phyloP scores from a whole-genome alignment of 2,329 filamentous ascomycete species.

The Penicillium sp. region DNA sequence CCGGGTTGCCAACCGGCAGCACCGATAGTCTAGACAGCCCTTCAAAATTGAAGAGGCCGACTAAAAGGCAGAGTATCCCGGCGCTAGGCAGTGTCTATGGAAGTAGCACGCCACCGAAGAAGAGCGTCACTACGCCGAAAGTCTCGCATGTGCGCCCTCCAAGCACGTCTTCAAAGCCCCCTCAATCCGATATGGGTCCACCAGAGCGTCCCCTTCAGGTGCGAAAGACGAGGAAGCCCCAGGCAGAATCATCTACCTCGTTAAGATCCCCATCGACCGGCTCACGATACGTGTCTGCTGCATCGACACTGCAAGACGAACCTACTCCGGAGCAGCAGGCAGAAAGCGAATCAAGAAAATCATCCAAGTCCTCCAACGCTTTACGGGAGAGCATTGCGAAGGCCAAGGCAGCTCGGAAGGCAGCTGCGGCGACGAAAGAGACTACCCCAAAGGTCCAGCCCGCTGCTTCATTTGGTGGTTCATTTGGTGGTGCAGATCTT shows the following conservation, averaged over 20 bases:
- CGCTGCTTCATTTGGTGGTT: conserved; percentile 51
- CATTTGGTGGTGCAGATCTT: conserved; percentile 51
- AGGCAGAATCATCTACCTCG: conserved; percentile 30
- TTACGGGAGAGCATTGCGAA: conserved; percentile 90
- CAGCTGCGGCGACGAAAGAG: conserved; percentile 33
- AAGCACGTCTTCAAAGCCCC: conserved; percentile 57
- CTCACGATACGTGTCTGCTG: conserved; percentile 33
- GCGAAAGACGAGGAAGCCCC: conserved; percentile 38
- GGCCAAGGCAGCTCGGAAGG: conserved; percentile 78
- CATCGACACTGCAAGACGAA: conserved; percentile 31
- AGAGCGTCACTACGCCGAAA: conserved; percentile 48
- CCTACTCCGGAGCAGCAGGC: conserved; percentile 28
- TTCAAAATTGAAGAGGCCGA: conserved; percentile 24
- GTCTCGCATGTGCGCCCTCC: conserved; percentile 55
- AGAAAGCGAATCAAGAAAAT: conserved; percentile 42
- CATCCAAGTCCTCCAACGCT: conserved; percentile 71
- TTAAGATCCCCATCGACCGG: conserved; percentile 32
- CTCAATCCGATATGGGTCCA: conserved; percentile 33
- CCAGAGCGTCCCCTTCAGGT: conserved; percentile 40
- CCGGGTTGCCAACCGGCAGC: conserved; percentile 19
- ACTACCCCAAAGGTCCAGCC: neutral
- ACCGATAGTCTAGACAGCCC: conserved; percentile 25
- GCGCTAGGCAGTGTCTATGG: conserved; percentile 14
- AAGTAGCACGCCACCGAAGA: conserved; percentile 18
- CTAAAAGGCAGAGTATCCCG: conserved; percentile 21